Evolutionary conservation across 1,284 basidiomycete species (phyloP).

Genomic region (Irpex sp.): DNA sequence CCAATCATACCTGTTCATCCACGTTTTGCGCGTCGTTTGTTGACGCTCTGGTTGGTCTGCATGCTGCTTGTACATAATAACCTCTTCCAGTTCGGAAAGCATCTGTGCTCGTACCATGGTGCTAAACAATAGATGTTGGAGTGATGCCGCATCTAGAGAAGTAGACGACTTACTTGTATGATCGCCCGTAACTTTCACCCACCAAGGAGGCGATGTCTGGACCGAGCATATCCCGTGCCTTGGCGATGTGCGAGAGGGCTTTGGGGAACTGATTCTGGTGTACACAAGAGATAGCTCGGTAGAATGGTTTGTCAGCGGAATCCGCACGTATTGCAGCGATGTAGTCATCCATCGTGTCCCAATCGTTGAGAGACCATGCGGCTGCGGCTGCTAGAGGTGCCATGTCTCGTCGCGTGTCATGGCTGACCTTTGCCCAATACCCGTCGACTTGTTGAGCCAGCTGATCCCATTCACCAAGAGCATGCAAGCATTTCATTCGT

Average conservation of each 20-base stretch:
- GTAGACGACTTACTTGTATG: slow-evolving; percentile 77
- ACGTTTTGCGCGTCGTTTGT: slow-evolving; percentile 82
- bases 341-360: slow-evolving; percentile 99
- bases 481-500: slow-evolving; percentile 94
- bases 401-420: slow-evolving; percentile 88
- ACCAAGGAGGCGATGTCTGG: slow-evolving; percentile 91
- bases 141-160: neutral
- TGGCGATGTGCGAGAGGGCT: slow-evolving; percentile 87
- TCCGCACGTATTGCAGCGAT: slow-evolving; percentile 93
- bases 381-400: slow-evolving; percentile 97
- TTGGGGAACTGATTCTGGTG: slow-evolving; percentile 96
- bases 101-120: slow-evolving; percentile 98
- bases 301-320: slow-evolving; percentile 94
- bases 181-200: slow-evolving; percentile 94
- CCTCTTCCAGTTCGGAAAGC: slow-evolving; percentile 98
- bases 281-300: slow-evolving; percentile 92
- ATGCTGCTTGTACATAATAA: slow-evolving; percentile 93
- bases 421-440: slow-evolving; percentile 81
- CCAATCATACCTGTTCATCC: slow-evolving; percentile 79
- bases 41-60: slow-evolving; percentile 94
- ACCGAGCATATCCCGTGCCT: slow-evolving; percentile 93
- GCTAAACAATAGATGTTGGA: slow-evolving; percentile 36
- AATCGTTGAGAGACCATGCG: slow-evolving; percentile 95
- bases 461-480: slow-evolving; percentile 97
- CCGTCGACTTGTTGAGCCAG: slow-evolving; percentile 87